Percentiles rank a stretch among this genome's conserved stretches.
Evolutionary conservation across 192 early-diverging fungal genomes (phyloP).

Genomic region (Linnemannia elongata): DNA sequence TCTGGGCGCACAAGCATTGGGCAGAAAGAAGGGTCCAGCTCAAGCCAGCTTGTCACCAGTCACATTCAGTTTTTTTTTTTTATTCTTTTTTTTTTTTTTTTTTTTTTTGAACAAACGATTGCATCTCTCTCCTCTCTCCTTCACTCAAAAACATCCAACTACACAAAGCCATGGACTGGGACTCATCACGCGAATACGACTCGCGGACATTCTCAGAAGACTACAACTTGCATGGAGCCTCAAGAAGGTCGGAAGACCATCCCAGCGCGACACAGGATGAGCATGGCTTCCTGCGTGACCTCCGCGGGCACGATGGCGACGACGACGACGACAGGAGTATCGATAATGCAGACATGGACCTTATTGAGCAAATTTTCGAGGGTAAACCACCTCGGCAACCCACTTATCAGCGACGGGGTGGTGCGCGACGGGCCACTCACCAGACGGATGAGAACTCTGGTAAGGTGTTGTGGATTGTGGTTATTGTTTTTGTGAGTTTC

Average conservation of each 20-base stretch:
- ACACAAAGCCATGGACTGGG: constrained; percentile 26
- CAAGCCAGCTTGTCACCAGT: too few relatives aligned
- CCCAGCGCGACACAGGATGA: constrained; percentile 43
- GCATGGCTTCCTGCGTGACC: not conserved
- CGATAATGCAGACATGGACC: constrained; percentile 41
- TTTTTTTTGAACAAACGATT: not conserved
- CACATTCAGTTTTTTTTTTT: too few relatives aligned
- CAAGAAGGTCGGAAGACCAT: constrained; percentile 41
- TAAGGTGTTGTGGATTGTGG: not conserved
- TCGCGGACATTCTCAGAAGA: constrained; percentile 50
- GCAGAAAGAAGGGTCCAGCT: too few relatives aligned
- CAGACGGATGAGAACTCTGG: constrained; percentile 30
- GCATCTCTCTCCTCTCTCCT: not conserved
- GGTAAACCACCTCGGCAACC: constrained; percentile 3
- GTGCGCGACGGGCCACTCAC: not conserved
- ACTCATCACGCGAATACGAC: constrained; percentile 44
- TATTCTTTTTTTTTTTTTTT: too few relatives aligned
- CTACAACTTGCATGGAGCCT: constrained; percentile 53
- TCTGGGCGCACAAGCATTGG: too few relatives aligned
- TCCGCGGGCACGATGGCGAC: not conserved
- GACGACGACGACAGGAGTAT: constrained; percentile 23
- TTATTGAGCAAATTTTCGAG: constrained; percentile 44
- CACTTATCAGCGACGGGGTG: not conserved
- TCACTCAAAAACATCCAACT: not conserved
- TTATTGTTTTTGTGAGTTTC: not conserved